Percentiles rank a stretch among this genome's conserved stretches.
These are phyloP conservation scores for Papiliotrema laurentii DNA, from an alignment of 1,284 basidiomycete genomes.

Conservation along the genomic window DNA sequence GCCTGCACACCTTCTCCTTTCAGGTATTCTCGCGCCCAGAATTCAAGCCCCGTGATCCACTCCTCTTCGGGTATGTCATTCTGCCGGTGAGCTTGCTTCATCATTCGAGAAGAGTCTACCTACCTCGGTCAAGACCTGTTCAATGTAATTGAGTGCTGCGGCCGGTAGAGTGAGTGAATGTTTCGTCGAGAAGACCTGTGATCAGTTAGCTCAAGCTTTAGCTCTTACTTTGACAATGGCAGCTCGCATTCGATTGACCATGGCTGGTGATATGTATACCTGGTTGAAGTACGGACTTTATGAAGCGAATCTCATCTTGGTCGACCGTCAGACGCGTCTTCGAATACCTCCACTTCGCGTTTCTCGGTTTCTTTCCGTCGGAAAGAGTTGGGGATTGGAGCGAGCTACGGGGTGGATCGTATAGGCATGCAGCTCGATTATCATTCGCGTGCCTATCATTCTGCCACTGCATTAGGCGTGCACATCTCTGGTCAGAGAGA, in stretches of 20 bases:
- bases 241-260: slow-evolving; percentile 41
- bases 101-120: neutral
- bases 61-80: slow-evolving; percentile 61
- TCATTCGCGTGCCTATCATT: no score
- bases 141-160: slow-evolving; percentile 43
- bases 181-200: slow-evolving; percentile 49
- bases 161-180: slow-evolving; percentile 48
- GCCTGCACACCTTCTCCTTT: slow-evolving; percentile 78
- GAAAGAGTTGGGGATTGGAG: no score
- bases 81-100: slow-evolving; percentile 28
- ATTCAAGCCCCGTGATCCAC: slow-evolving; percentile 63
- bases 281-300: no score
- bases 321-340: no score
- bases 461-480: no score
- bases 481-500: no score
- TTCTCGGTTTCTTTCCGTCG: no score
- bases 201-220: neutral
- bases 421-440: no score
- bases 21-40: slow-evolving; percentile 81
- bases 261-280: slow-evolving; percentile 8
- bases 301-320: no score
- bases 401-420: no score
- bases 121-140: slow-evolving; percentile 43
- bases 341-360: slow-evolving; percentile 2
- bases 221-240: slow-evolving; percentile 46